Conservation (phyloP, 768 basidiomycete genomes). For the Termitomyces sp. region DNA sequence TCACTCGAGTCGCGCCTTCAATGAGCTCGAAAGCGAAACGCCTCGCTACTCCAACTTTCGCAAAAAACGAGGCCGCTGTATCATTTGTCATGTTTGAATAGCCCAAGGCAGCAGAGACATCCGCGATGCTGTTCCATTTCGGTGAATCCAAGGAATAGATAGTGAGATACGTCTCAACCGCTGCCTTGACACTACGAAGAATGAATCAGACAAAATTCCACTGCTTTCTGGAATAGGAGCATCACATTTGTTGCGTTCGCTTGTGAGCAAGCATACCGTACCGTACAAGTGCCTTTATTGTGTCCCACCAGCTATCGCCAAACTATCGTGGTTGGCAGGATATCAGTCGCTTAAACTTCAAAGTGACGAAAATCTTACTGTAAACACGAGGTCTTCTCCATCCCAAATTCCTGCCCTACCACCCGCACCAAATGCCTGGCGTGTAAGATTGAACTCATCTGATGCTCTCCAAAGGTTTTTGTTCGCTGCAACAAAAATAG, state of each 20-base stretch:
- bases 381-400: slow-evolving; percentile 62
- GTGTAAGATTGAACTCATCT: slow-evolving; percentile 71
- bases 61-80: slow-evolving; percentile 53
- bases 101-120: slow-evolving; percentile 45
- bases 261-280: slow-evolving; percentile 64
- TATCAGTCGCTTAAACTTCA: not conserved
- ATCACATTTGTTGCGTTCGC: slow-evolving; percentile 48
- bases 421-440: slow-evolving; percentile 39
- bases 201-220: not conserved
- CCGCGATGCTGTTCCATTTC: slow-evolving; percentile 56
- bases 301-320: slow-evolving; percentile 64
- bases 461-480: slow-evolving; percentile 67
- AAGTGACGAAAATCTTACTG: slow-evolving; percentile 31
- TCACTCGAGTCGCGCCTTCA: slow-evolving; percentile 76
- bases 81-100: slow-evolving; percentile 45
- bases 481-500: slow-evolving; percentile 80
- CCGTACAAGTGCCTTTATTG: slow-evolving; percentile 67
- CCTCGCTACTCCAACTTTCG: slow-evolving; percentile 44
- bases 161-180: slow-evolving; percentile 44
- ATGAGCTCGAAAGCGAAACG: slow-evolving; percentile 68
- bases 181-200: slow-evolving; percentile 41
- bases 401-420: slow-evolving; percentile 77
- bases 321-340: slow-evolving; percentile 24
- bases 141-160: slow-evolving; percentile 53
- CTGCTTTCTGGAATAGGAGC: not conserved